Base-by-base conservation (phyloP, 768 basidiomycete genomes). In the Panus rudis region DNA sequence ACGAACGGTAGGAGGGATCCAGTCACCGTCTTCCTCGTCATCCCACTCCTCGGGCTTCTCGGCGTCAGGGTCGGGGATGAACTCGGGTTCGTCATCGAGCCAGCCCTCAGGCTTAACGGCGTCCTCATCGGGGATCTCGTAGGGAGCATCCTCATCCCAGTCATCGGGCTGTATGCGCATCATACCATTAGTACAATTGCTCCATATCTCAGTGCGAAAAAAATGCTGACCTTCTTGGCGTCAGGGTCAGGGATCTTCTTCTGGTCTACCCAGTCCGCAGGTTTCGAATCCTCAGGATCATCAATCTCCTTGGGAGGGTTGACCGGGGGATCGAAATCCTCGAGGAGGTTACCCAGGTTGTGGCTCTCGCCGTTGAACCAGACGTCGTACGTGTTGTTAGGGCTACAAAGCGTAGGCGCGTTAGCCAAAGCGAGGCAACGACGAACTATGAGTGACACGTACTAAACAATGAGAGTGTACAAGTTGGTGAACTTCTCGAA, bases 21-120 rank as follows among this genome's bases (percentile, higher is more conserved):
- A 99, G 60, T 98, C 94, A 63, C 96, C 96, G 54, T 99, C 94
- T 62, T 98, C 96, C 60, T 97, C 96, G 55, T 97, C 94, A 57
- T 96, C 92, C 96, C 96, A 99, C 64, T 99, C 96, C 61, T 99
- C 96, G 5, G 96, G 96, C 72, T 96, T 97, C 65, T 83, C 78
- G 30, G 88, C 79, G 51, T 91, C 88, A 48, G 96, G 94, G 59
- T 99, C 96, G 37, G 92, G 78, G 55, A 96, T 75, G 37, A 66
- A 72, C 44, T 73, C 63, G 6, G 84, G 78, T 60, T 97, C 96
- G 44, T 96, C 68, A 48, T 88, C 92, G 45, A 99, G 80, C 96
- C 96, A 99, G 55, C 88, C 93, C 48, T 85, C 92, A 24, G 96
- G 96, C 69, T 88, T 93, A 47, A 65, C 72, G 43, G 92, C 93